These are phyloP conservation scores for Penicillium hordei DNA, from an alignment of 2,329 filamentous ascomycete species.

Conservation along the genomic window DNA sequence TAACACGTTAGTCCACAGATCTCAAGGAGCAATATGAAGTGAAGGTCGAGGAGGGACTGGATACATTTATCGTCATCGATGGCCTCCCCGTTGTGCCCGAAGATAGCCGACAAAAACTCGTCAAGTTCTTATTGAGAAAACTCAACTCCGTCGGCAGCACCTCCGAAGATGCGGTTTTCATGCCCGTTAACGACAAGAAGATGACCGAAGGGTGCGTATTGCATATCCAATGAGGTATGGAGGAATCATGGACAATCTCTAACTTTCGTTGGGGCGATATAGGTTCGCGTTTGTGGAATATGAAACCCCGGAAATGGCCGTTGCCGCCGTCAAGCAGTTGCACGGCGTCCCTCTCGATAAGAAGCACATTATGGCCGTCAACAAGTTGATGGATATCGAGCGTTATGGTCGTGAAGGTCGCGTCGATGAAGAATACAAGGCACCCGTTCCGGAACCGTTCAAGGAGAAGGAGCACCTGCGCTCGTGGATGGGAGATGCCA, in stretches of 20 bases:
- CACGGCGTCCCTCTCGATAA: slow-evolving; percentile 89
- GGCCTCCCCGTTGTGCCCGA: slow-evolving; percentile 86
- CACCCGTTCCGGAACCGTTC: slow-evolving; percentile 81
- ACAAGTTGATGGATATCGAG: slow-evolving; percentile 98
- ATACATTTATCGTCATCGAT: slow-evolving; percentile 94
- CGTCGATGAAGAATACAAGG: slow-evolving; percentile 84
- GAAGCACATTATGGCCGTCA: slow-evolving; percentile 91
- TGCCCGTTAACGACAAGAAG: slow-evolving; percentile 87
- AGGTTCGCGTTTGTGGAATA: slow-evolving; percentile 98
- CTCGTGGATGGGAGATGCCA: slow-evolving; percentile 87
- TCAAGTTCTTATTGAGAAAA: slow-evolving; percentile 96
- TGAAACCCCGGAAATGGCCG: slow-evolving; percentile 82
- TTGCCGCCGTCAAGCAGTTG: slow-evolving; percentile 83
- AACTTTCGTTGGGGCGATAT: slow-evolving; percentile 10
- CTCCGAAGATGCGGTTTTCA: slow-evolving; percentile 82
- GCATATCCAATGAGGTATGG: not conserved
- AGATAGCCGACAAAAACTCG: slow-evolving; percentile 87
- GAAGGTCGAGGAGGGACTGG: slow-evolving; percentile 90
- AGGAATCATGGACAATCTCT: slow-evolving; percentile 2
- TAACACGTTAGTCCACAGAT: slow-evolving; percentile 52
- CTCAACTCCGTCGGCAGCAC: slow-evolving; percentile 81
- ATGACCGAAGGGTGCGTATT: slow-evolving; percentile 75
- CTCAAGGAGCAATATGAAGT: slow-evolving; percentile 93
- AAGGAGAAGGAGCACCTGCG: slow-evolving; percentile 89
- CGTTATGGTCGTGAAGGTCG: slow-evolving; percentile 92